Evolutionary conservation across 352 stramenopile genomes (phyloP).

Genomic region (Phytopythium ostracodes): DNA sequence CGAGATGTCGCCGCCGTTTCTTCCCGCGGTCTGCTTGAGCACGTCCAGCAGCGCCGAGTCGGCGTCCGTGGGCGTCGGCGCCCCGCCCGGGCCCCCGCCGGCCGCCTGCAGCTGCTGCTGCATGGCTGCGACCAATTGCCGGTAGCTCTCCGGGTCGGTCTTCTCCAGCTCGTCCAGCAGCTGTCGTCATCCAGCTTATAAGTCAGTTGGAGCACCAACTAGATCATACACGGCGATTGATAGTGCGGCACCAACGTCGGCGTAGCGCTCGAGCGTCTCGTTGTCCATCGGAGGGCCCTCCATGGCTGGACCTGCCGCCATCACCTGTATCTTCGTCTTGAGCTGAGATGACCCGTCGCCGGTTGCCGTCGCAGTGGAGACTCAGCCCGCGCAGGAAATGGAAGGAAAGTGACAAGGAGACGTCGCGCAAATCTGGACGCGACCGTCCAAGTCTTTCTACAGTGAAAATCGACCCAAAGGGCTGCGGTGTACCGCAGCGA

Average conservation of each 20-base stretch:
- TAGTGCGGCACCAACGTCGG: constrained; percentile 36
- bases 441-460: background rate
- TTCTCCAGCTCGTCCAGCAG: constrained; percentile 69
- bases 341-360: background rate
- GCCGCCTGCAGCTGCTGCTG: constrained; percentile 44
- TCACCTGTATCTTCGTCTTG: background rate
- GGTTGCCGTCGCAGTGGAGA: background rate
- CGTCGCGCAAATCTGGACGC: constrained; percentile 2
- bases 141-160: constrained; percentile 64
- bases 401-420: background rate
- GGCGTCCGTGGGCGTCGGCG: constrained; percentile 7
- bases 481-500: background rate
- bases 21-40: constrained; percentile 25
- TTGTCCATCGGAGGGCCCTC: constrained; percentile 39
- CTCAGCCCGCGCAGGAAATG: background rate
- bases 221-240: background rate
- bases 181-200: too few relatives aligned
- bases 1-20: background rate
- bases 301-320: background rate
- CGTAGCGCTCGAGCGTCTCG: constrained; percentile 67
- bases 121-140: constrained; percentile 62
- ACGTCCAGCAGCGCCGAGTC: constrained; percentile 49
- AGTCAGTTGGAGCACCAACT: too few relatives aligned
- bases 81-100: constrained; percentile 2
- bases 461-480: too few relatives aligned